A percentile compares a stretch with the other conserved stretches of the same genome.
Evolutionary conservation across 2,329 filamentous ascomycete genomes (phyloP).

Genomic region (Epichloe typhina): DNA sequence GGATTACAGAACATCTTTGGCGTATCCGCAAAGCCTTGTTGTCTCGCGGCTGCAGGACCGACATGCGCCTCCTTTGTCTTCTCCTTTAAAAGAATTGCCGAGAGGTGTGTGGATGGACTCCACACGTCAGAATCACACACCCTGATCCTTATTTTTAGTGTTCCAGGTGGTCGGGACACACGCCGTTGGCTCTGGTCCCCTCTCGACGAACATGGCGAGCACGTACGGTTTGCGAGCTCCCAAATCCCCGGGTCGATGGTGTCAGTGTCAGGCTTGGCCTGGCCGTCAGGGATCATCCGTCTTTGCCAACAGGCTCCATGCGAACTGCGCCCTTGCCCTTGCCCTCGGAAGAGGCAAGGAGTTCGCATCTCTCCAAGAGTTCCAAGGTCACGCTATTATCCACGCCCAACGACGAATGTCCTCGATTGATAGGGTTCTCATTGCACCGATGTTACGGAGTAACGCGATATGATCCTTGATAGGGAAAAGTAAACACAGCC

Average conservation of each 20-base stretch:
- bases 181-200: neutral
- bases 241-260: neutral
- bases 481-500: neutral
- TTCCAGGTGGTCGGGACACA: neutral
- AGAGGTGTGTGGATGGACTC: neutral
- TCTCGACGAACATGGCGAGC: neutral
- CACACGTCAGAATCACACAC: too few relatives aligned
- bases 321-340: too few relatives aligned
- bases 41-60: constrained; percentile 1
- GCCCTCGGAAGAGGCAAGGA: too few relatives aligned
- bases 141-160: neutral
- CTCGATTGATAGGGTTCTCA: too few relatives aligned
- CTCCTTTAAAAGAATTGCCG: neutral
- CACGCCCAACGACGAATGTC: too few relatives aligned
- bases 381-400: too few relatives aligned
- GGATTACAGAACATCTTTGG: neutral
- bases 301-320: too few relatives aligned
- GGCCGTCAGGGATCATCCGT: too few relatives aligned
- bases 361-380: too few relatives aligned
- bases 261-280: neutral
- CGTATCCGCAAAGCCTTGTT: neutral
- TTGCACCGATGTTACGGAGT: too few relatives aligned
- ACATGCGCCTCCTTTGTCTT: neutral
- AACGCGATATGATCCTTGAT: neutral
- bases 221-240: neutral